A percentile compares a stretch with the other conserved stretches of the same genome.
phyloP scores from a whole-genome alignment of 331 rosid species.

The Quercus lobata region DNA sequence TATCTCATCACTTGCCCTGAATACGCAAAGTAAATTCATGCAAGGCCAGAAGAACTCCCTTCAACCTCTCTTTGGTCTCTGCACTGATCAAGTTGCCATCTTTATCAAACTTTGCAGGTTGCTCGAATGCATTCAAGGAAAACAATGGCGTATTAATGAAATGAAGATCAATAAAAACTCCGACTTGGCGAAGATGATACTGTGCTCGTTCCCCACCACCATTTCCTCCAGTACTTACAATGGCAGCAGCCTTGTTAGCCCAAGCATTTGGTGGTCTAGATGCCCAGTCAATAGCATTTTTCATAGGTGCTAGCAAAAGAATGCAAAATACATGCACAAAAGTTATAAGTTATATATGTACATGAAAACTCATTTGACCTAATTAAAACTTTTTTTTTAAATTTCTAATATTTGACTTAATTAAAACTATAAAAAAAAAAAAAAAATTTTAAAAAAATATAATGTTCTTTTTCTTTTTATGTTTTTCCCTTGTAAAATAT shows the following conservation, averaged over 20 bases:
- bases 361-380: too few relatives aligned
- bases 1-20: conserved; percentile 9
- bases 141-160: not conserved
- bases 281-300: not conserved
- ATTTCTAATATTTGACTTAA: too few relatives aligned
- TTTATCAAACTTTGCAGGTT: not conserved
- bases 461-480: too few relatives aligned
- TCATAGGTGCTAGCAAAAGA: too few relatives aligned
- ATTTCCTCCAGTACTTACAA: not conserved
- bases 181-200: not conserved
- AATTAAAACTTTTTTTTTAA: too few relatives aligned
- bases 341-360: too few relatives aligned
- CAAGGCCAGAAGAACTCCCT: conserved; percentile 43
- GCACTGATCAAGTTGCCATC: conserved; percentile 59
- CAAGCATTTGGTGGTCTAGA: not conserved
- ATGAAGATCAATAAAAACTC: not conserved
- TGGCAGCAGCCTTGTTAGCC: not conserved
- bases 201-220: not conserved
- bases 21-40: conserved; percentile 37
- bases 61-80: conserved; percentile 31
- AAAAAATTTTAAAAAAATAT: too few relatives aligned
- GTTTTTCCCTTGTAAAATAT: too few relatives aligned
- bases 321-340: too few relatives aligned
- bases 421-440: too few relatives aligned
- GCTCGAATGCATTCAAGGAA: not conserved